A percentile compares a stretch with the other conserved stretches of the same genome.
These are phyloP conservation scores for Phytophthora sp. DNA, from an alignment of 352 stramenopile species.

Conservation along the genomic window DNA sequence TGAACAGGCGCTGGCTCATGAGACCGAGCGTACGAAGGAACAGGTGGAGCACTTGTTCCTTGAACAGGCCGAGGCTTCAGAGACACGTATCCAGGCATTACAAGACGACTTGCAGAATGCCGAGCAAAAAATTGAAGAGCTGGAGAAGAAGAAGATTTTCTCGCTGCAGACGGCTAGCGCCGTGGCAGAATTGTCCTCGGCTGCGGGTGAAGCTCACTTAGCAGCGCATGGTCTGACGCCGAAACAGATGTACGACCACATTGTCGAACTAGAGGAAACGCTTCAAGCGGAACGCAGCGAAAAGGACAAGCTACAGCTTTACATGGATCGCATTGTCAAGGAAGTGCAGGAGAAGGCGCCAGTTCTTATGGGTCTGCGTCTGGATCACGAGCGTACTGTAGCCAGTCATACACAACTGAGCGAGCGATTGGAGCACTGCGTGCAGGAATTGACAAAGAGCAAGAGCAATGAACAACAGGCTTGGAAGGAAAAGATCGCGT, in stretches of 20 bases:
- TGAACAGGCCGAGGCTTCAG: conserved; percentile 65
- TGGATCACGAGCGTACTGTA: conserved; percentile 91
- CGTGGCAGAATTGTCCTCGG: conserved; percentile 64
- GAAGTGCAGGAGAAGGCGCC: conserved; percentile 94
- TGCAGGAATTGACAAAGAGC: conserved; percentile 75
- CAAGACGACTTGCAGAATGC: conserved; percentile 63
- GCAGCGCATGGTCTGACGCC: conserved; percentile 73
- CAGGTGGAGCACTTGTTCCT: conserved; percentile 79
- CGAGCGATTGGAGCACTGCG: conserved; percentile 65
- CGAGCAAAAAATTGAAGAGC: conserved; percentile 54
- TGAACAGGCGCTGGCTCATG: conserved; percentile 62
- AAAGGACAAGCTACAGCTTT: conserved; percentile 90
- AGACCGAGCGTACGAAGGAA: conserved; percentile 73
- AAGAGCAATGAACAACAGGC: conserved; percentile 73
- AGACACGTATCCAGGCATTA: conserved; percentile 60
- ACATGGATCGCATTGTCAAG: conserved; percentile 91
- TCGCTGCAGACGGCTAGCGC: conserved; percentile 57
- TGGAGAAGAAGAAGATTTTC: conserved; percentile 71
- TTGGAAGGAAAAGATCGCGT: conserved; percentile 64
- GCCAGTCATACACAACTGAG: conserved; percentile 82
- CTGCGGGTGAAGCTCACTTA: conserved; percentile 68
- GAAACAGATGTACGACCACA: conserved; percentile 91
- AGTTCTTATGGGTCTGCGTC: conserved; percentile 85
- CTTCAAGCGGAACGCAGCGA: conserved; percentile 78
- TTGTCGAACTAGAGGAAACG: conserved; percentile 89